Evolutionary conservation across 306 rosid genomes (phyloP), one percentile per base, ranked within the genome.

Genomic region (Cucurbita moschata): DNA sequence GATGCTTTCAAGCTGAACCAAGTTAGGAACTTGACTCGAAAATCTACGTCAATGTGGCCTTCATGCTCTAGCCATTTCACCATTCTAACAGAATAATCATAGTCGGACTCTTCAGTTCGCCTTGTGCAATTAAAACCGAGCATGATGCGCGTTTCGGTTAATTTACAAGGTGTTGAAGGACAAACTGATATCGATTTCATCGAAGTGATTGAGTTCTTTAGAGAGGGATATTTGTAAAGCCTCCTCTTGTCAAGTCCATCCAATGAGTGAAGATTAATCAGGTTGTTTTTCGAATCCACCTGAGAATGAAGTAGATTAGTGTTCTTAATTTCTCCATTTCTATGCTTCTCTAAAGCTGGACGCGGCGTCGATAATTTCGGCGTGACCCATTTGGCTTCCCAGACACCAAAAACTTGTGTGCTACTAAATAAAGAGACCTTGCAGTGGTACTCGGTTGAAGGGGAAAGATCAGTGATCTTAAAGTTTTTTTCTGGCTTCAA

Each of bases 1-100:
- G 80, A 82, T 15, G 98, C 96, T 76, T 87, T 92, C 72, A 92
- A 89, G 88, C 98, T 90, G 93, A 92, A 92, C 98, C 96, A 92
- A 56, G 96, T 88, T 0, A 92, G 96, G 81, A 92, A 92, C 47
- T 86, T 90, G 13, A 90, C 96, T 81, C 98, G 83, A 73, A 92
- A 92, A 64, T 78, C 79, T 78, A 78, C 89, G 15, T 81, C 87
- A 8, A 92, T 83, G 83, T 84, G 91, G 61, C 91, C 91, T 74
- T 78, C 87, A 56, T 77, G 83, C 83, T 90, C 98, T 63, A 92
- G 77, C 88, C 83, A 80, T 67, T 87, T 90, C 68, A 92, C 88
- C 38, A 82, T 96, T 82, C 87, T 80, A 74, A 92, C 96, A 2
- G 98, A 90, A 73, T 82, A 83, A 71, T 92, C 96, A 3, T 90